Percentiles rank a stretch among this genome's conserved stretches.
Conservation (phyloP, 768 basidiomycete species). For the Neoboletus magnificus region DNA sequence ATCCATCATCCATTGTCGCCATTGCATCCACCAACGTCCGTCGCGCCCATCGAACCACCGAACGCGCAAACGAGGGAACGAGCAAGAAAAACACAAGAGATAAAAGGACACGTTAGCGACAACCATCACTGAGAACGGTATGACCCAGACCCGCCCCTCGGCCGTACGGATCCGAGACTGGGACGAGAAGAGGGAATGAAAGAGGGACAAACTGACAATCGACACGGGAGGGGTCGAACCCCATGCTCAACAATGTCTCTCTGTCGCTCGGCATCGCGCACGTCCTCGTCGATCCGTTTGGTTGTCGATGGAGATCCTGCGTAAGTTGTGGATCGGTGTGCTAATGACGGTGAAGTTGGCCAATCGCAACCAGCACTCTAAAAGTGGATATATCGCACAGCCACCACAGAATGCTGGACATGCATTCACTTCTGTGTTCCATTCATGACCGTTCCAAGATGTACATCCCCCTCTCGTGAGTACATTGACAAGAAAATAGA, state of each 20-base stretch:
- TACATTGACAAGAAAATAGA: neutral
- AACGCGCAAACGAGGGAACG: neutral
- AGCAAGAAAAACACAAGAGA: neutral
- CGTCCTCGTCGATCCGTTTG: neutral
- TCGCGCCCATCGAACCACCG: neutral
- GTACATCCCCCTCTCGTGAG: too few relatives aligned
- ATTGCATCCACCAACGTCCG: too few relatives aligned
- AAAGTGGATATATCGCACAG: neutral
- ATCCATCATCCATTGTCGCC: neutral
- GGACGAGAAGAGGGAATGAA: neutral
- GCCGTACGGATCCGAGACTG: neutral
- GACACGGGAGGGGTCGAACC: conserved; percentile 79
- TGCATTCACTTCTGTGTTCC: too few relatives aligned
- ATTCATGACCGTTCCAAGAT: too few relatives aligned
- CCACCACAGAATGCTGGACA: neutral
- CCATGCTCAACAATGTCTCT: conserved; percentile 79
- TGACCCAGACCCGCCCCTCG: neutral
- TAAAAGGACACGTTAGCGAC: neutral
- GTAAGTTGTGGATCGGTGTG: neutral
- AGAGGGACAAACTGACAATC: conserved; percentile 66
- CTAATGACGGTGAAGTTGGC: too few relatives aligned
- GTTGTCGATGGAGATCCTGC: neutral
- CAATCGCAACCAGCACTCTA: too few relatives aligned
- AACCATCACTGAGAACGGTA: neutral
- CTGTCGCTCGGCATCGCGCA: conserved; percentile 51